Conservation (phyloP, 495 filamentous ascomycete species). For the Tuber melanosporum region DNA sequence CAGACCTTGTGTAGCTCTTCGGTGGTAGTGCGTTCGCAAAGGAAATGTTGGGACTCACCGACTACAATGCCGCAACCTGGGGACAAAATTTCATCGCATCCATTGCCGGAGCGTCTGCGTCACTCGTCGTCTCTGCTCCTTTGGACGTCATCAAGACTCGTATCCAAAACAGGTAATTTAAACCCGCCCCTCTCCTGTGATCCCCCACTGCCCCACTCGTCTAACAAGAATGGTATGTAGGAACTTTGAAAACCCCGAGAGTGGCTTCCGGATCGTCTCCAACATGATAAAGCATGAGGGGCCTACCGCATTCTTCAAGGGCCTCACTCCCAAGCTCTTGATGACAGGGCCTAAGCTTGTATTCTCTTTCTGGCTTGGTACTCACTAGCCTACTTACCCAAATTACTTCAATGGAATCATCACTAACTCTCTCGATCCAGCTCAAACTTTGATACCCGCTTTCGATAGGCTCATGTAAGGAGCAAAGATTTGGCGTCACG, state of each 20-base stretch:
- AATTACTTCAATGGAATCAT: not conserved
- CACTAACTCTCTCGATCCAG: constrained; percentile 19
- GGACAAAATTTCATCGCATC: constrained; percentile 96
- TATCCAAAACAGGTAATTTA: constrained; percentile 69
- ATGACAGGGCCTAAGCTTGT: constrained; percentile 99
- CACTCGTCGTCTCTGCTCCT: constrained; percentile 85
- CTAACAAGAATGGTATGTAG: constrained; percentile 33
- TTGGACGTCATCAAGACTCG: constrained; percentile 98
- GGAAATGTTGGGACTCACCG: constrained; percentile 74
- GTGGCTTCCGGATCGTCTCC: constrained; percentile 77
- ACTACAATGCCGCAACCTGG: constrained; percentile 96
- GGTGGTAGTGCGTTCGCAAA: constrained; percentile 97
- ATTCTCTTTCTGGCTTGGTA: constrained; percentile 95
- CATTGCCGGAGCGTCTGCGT: constrained; percentile 85
- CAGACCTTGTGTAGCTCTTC: constrained; percentile 63
- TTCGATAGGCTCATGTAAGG: constrained; percentile 33
- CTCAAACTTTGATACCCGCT: constrained; percentile 41
- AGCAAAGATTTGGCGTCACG: not conserved
- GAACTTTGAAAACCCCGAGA: constrained; percentile 96
- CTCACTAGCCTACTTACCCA: constrained; percentile 6
- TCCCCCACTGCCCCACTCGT: not conserved
- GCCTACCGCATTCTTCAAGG: constrained; percentile 87
- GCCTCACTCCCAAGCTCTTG: constrained; percentile 87
- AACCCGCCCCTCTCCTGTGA: not conserved
- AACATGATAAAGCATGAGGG: constrained; percentile 93